Conservation (phyloP, 2,329 filamentous ascomycete genomes). For the Penicillium sp. region DNA sequence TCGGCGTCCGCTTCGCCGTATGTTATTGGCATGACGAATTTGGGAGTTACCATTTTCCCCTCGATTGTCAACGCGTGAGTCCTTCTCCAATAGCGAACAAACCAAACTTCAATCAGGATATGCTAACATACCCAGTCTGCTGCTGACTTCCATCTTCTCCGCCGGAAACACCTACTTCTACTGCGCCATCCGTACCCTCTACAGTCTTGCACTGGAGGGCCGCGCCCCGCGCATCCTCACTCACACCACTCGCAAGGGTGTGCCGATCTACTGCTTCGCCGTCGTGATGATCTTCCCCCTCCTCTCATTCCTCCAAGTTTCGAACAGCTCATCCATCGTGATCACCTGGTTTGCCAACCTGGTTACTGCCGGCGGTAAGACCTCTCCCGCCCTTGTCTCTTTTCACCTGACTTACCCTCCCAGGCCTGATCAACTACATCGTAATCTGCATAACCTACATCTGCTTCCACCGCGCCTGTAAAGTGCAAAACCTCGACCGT, state of each 20-base stretch:
- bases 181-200: slow-evolving; percentile 57
- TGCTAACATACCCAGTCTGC: slow-evolving; percentile 29
- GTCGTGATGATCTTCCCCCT: slow-evolving; percentile 60
- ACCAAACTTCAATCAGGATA: neutral
- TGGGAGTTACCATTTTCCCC: slow-evolving; percentile 59
- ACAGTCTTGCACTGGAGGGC: slow-evolving; percentile 58
- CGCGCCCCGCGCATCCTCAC: slow-evolving; percentile 59
- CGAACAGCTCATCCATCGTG: slow-evolving; percentile 53
- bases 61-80: slow-evolving; percentile 60
- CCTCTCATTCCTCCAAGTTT: slow-evolving; percentile 58
- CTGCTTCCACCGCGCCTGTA: slow-evolving; percentile 60
- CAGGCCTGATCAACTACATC: slow-evolving; percentile 62
- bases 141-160: slow-evolving; percentile 60
- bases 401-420: slow-evolving; percentile 2
- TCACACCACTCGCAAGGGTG: slow-evolving; percentile 64
- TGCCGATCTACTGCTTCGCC: slow-evolving; percentile 63
- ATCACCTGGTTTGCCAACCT: slow-evolving; percentile 62
- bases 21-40: slow-evolving; percentile 64
- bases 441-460: slow-evolving; percentile 64
- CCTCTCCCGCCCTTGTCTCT: neutral
- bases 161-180: slow-evolving; percentile 62
- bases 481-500: slow-evolving; percentile 58
- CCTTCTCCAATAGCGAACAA: neutral
- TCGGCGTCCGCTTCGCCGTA: slow-evolving; percentile 64
- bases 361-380: slow-evolving; percentile 59